Conservation (phyloP, 2,329 filamentous ascomycete genomes). For the Apiospora phragmitis region DNA sequence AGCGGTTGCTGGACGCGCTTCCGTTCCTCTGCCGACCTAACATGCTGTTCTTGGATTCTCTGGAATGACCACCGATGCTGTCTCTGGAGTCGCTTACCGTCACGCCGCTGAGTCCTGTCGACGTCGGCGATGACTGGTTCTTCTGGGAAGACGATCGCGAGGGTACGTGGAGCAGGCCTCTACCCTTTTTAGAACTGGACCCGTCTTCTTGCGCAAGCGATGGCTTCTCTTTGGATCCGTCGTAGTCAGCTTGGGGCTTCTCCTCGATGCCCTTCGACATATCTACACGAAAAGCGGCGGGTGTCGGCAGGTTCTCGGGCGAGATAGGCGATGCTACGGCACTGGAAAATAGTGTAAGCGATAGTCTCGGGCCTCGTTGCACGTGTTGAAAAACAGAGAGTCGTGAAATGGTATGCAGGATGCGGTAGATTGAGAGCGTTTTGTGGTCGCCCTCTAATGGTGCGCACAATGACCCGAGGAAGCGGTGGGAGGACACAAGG, state of each 20-base stretch:
- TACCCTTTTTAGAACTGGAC: constrained; percentile 34
- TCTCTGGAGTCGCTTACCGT: constrained; percentile 60
- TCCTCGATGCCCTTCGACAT: constrained; percentile 31
- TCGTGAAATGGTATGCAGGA: background rate
- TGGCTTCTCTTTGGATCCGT: constrained; percentile 27
- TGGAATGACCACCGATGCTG: constrained; percentile 64
- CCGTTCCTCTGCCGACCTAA: constrained; percentile 64
- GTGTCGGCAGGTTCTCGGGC: background rate
- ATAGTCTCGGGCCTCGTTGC: background rate
- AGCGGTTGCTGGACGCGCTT: constrained; percentile 67
- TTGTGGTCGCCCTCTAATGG: background rate
- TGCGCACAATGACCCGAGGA: background rate
- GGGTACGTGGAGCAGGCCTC: constrained; percentile 57
- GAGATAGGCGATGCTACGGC: constrained; percentile 17
- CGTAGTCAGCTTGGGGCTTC: constrained; percentile 27
- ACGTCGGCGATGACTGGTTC: constrained; percentile 60
- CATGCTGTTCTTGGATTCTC: constrained; percentile 66
- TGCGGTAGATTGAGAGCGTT: background rate
- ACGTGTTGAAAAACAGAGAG: background rate
- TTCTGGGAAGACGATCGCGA: constrained; percentile 64
- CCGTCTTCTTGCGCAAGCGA: constrained; percentile 23
- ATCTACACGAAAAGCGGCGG: constrained; percentile 9
- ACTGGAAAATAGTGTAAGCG: constrained; percentile 13
- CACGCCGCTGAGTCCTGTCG: constrained; percentile 60
- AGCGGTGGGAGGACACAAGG: background rate